Evolutionary conservation across 2,329 filamentous ascomycete species (phyloP).

Genomic region (Scytalidium sp.): DNA sequence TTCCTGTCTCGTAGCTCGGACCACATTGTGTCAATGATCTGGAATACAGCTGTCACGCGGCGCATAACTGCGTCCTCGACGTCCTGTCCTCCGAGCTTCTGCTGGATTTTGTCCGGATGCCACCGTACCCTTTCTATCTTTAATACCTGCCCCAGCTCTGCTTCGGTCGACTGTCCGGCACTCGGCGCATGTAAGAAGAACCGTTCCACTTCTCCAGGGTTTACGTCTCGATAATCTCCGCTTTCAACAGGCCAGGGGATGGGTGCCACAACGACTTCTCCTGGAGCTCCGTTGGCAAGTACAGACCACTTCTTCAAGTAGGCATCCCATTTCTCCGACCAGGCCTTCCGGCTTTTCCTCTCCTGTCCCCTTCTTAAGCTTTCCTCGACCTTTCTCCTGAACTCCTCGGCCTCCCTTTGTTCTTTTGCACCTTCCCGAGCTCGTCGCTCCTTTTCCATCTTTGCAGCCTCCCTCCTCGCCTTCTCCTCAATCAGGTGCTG

Average conservation of each 20-base stretch:
- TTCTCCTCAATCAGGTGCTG: conserved; percentile 79
- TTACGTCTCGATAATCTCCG: conserved; percentile 53
- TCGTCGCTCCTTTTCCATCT: conserved; percentile 43
- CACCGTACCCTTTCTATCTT: conserved; percentile 87
- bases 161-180: conserved; percentile 23
- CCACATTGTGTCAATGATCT: conserved; percentile 83
- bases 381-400: conserved; percentile 65
- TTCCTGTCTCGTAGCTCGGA: conserved; percentile 40
- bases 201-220: conserved; percentile 51
- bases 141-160: conserved; percentile 48
- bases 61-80: conserved; percentile 72
- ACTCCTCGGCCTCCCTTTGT: conserved; percentile 35
- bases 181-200: conserved; percentile 57
- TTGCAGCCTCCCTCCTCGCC: conserved; percentile 55
- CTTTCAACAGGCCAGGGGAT: conserved; percentile 65
- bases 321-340: conserved; percentile 58
- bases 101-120: conserved; percentile 98
- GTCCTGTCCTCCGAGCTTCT: conserved; percentile 68
- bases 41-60: conserved; percentile 85
- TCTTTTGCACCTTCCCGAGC: conserved; percentile 34
- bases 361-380: conserved; percentile 66
- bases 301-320: conserved; percentile 65
- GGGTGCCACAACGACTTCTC: conserved; percentile 41
- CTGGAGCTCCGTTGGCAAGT: conserved; percentile 34
- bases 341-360: conserved; percentile 46